These are phyloP conservation scores for Neocatenulostroma microsporum DNA, from an alignment of 2,329 filamentous ascomycete genomes.

Conservation along the genomic window DNA sequence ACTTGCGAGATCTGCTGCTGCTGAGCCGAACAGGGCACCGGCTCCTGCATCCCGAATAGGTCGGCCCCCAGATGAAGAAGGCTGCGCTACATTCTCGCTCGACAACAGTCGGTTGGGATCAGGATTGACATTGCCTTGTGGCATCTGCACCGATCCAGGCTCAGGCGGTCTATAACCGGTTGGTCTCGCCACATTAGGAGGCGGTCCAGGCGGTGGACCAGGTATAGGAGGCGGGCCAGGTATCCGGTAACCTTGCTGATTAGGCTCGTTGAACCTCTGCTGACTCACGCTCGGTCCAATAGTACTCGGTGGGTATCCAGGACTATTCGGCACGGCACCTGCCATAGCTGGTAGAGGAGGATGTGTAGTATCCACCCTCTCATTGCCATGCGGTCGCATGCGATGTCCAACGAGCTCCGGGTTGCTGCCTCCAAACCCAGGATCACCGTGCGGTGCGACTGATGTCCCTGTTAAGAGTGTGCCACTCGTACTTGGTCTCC, in stretches of 20 bases:
- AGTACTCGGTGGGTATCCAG: too few relatives aligned
- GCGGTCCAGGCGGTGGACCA: conserved; percentile 27
- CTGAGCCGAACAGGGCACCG: conserved; percentile 17
- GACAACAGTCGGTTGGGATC: conserved; percentile 28
- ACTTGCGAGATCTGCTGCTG: conserved; percentile 15
- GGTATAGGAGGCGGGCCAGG: too few relatives aligned
- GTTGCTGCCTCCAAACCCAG: conserved; percentile 36
- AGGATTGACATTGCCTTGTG: conserved; percentile 35
- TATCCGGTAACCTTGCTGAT: conserved; percentile 7
- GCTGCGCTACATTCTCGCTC: conserved; percentile 26
- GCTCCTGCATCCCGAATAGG: conserved; percentile 8
- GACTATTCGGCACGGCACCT: conserved; percentile 19
- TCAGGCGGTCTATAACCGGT: conserved; percentile 19
- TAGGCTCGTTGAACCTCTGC: too few relatives aligned
- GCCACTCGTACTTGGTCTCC: conserved; percentile 24
- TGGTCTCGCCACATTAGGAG: conserved; percentile 15
- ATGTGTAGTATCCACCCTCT: conserved; percentile 20
- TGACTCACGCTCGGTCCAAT: conserved; percentile 4
- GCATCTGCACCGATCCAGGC: conserved; percentile 26
- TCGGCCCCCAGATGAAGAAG: conserved; percentile 13
- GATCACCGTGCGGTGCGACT: conserved; percentile 22
- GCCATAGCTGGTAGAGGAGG: conserved; percentile 29
- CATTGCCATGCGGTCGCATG: conserved; percentile 29
- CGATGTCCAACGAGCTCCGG: conserved; percentile 38
- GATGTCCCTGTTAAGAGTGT: conserved; percentile 23